phyloP scores from a whole-genome alignment of 768 basidiomycete species.

The Auricularia sp. region DNA sequence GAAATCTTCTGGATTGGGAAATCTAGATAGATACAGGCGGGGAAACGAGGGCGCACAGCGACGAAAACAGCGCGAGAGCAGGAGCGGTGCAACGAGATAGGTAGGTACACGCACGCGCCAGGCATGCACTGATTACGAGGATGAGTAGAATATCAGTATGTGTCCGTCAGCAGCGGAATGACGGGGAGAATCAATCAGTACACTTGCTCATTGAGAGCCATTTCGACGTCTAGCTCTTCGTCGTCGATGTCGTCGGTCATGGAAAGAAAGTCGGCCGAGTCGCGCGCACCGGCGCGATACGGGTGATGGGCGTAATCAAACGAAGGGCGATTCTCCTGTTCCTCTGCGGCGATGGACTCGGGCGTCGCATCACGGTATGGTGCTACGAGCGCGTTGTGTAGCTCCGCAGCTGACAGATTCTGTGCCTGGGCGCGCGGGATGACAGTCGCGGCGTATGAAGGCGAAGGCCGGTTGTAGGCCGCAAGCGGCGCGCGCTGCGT shows the following conservation, averaged over 20 bases:
- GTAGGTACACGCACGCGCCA: too few species aligned
- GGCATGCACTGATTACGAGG: too few species aligned
- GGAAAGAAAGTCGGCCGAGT: neutral
- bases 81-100: too few species aligned
- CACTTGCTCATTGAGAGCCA: neutral
- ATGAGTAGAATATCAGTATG: too few species aligned
- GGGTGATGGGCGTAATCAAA: neutral
- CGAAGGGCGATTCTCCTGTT: neutral
- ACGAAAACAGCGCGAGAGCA: too few species aligned
- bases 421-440: neutral
- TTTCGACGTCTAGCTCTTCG: neutral
- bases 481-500: neutral
- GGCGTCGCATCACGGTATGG: neutral
- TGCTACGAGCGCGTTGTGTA: conserved; percentile 1
- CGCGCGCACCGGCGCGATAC: neutral
- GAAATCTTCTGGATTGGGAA: too few species aligned
- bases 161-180: neutral
- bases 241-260: neutral
- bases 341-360: neutral
- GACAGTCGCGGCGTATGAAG: neutral
- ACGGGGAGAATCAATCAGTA: neutral
- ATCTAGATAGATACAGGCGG: too few species aligned
- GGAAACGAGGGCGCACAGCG: too few species aligned
- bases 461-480: neutral
- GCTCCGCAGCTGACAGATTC: neutral